These are phyloP conservation scores for Myochromella boudieri DNA, from an alignment of 768 basidiomycete genomes.

Conservation along the genomic window DNA sequence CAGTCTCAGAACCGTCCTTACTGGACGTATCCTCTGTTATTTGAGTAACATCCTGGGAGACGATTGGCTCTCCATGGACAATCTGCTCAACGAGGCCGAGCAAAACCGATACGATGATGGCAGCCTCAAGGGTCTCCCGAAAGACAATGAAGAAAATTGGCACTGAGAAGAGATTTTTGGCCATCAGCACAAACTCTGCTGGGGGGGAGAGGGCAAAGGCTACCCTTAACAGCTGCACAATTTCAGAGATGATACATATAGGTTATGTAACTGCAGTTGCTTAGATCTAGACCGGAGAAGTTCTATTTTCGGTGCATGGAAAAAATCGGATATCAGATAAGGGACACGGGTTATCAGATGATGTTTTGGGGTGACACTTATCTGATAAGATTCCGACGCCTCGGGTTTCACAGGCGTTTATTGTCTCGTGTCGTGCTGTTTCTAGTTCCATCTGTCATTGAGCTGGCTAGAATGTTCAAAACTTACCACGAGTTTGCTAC, in stretches of 20 bases:
- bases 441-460: background rate
- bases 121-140: conserved; percentile 90
- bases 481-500: too few species aligned
- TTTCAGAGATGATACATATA: conserved; percentile 4
- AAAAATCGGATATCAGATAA: conserved; percentile 23
- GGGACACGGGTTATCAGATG: conserved; percentile 23
- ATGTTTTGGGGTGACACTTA: conserved; percentile 21
- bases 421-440: too few species aligned
- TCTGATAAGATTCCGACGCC: conserved; percentile 33
- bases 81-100: conserved; percentile 91
- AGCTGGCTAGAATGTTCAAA: too few species aligned
- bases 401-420: conserved; percentile 6
- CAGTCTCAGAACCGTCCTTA: conserved; percentile 25
- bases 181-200: conserved; percentile 43
- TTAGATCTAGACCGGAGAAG: background rate
- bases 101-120: conserved; percentile 89
- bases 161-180: conserved; percentile 77
- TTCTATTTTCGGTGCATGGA: background rate
- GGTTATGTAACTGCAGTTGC: background rate
- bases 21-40: conserved; percentile 17
- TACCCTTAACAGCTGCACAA: too few species aligned
- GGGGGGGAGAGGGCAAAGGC: conserved; percentile 12
- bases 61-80: conserved; percentile 39
- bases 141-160: conserved; percentile 97
- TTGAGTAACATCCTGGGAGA: conserved; percentile 13